Evolutionary conservation across 176 grass and related monocot genomes (phyloP).

Genomic region (Panicum miliaceum): DNA sequence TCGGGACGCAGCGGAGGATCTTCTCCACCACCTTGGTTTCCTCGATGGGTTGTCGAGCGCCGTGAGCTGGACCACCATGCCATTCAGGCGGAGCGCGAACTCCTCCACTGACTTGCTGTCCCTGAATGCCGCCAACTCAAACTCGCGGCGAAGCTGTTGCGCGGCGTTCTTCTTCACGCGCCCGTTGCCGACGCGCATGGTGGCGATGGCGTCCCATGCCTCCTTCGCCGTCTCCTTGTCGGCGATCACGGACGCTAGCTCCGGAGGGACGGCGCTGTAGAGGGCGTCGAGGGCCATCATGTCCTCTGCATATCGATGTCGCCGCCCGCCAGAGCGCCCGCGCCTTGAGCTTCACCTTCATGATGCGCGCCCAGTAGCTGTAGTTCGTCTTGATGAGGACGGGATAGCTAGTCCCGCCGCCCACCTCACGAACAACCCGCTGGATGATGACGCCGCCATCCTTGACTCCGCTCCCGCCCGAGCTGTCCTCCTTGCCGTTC

Average conservation of each 20-base stretch:
- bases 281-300: neutral
- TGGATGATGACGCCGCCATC: no score
- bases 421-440: no score
- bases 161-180: neutral
- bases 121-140: neutral
- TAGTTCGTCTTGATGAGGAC: neutral
- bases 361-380: neutral
- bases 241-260: neutral
- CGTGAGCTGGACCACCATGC: neutral
- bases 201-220: neutral
- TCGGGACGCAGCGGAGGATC: neutral
- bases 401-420: no score
- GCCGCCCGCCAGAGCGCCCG: neutral
- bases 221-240: neutral
- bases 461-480: no score
- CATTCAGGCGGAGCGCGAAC: neutral
- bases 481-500: no score
- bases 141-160: neutral
- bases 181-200: neutral
- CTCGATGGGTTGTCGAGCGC: neutral
- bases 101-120: neutral
- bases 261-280: neutral
- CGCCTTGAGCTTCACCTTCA: neutral
- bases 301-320: neutral
- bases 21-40: neutral